Evolutionary conservation across 2,329 filamentous ascomycete species (phyloP), one percentile per base, ranked within the genome.

Genomic region (Fusarium sp.): DNA sequence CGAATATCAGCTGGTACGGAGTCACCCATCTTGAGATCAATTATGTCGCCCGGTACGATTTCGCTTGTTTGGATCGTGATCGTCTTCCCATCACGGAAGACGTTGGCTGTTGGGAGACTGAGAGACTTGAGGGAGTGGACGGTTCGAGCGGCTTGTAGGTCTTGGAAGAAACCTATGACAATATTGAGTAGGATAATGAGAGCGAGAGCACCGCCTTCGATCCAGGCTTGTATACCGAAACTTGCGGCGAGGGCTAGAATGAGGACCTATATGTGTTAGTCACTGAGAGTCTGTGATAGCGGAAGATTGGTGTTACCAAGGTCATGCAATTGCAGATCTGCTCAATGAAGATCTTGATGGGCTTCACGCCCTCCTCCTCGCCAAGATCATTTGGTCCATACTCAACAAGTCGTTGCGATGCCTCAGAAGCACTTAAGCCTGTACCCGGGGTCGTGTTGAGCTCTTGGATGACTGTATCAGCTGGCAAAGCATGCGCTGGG

Each of bases 311-410:
- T 19, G 5, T 13, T 73, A 91, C 91, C 79, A 93, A 79, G 66
- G 89, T 92, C 89, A 93, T 89, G 16, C 91, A 91, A 79, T 93
- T 93, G 59, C 89, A 90, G 63, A 93, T 83, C 78, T 93, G 91
- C 42, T 87, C 85, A 43, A 92, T 82, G 21, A 93, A 81, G 67
- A 93, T 92, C 77, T 91, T 91, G 56, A 87, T 78, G 23, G 89
- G 86, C 53, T 88, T 88, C 30, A 93, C 90, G 8, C 88, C 88
- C 59, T 87, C 84, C 16, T 84, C 87, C 49, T 90, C 88, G 62
- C 90, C 89, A 16, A 93, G 85, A 69, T 92, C 88, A 73, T 93
- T 93, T 13, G 83, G 79, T 4, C 91, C 91, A 82, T 88, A 88
- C 68, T 89, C 82, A 15, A 86, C 83, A 10, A 91, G 81, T 35